Evolutionary conservation across 306 rosid species (phyloP).

Genomic region (Quercus berberidifolia): DNA sequence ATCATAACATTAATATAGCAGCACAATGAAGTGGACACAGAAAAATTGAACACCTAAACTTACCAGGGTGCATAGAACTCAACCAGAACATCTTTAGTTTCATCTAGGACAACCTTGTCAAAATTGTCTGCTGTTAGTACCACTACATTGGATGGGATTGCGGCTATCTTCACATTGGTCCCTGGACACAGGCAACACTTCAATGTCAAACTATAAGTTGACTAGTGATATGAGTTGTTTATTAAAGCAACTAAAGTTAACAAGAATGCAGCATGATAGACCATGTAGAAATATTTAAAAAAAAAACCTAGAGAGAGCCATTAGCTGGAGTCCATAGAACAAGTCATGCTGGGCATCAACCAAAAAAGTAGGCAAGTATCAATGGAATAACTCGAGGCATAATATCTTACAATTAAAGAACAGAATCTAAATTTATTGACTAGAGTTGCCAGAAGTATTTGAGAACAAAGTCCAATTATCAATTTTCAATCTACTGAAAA

Average conservation of each 20-base stretch:
- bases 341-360: neutral
- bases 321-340: neutral
- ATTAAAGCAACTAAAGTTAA: neutral
- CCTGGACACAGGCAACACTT: slow-evolving; percentile 44
- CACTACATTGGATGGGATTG: slow-evolving; percentile 61
- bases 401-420: too few relatives aligned
- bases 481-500: neutral
- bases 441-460: too few relatives aligned
- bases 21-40: neutral
- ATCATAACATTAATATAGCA: neutral
- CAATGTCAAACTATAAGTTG: slow-evolving; percentile 13
- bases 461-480: too few relatives aligned
- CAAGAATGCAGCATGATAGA: neutral
- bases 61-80: slow-evolving; percentile 98
- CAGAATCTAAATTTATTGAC: too few relatives aligned
- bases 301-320: neutral
- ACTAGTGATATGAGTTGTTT: neutral
- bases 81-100: slow-evolving; percentile 78
- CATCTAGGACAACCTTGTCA: slow-evolving; percentile 66
- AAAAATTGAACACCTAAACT: slow-evolving; percentile 16
- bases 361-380: neutral
- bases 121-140: slow-evolving; percentile 62
- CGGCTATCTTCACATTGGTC: slow-evolving; percentile 76
- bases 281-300: neutral
- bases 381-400: too few relatives aligned